Percentiles rank a stretch among this genome's conserved stretches.
Conservation (phyloP, 2,329 filamentous ascomycete genomes). For the Venturia oleaginea region DNA sequence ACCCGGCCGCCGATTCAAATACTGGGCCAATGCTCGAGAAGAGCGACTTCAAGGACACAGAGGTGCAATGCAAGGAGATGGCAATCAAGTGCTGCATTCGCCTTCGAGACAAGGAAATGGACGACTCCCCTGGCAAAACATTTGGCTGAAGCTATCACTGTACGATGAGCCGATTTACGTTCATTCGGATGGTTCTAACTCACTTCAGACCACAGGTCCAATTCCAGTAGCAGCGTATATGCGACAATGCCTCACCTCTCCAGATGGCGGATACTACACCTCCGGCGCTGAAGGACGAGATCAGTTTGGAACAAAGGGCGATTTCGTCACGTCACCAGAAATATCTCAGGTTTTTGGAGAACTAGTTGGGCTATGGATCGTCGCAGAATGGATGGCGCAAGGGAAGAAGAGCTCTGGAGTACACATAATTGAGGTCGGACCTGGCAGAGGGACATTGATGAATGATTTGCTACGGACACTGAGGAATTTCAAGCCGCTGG, state of each 20-base stretch:
- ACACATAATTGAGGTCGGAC: conserved; percentile 87
- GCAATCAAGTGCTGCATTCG: conserved; percentile 8
- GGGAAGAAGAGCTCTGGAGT: conserved; percentile 64
- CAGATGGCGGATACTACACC: conserved; percentile 85
- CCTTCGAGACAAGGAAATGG: conserved; percentile 54
- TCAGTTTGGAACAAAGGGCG: conserved; percentile 85
- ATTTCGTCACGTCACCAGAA: conserved; percentile 95
- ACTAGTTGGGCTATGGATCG: conserved; percentile 86
- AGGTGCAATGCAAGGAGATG: background rate
- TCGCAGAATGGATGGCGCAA: conserved; percentile 94
- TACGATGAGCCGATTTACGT: conserved; percentile 32
- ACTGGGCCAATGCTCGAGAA: background rate
- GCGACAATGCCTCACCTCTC: conserved; percentile 94
- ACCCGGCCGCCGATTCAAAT: background rate
- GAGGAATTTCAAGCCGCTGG: conserved; percentile 69
- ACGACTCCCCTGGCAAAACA: conserved; percentile 87
- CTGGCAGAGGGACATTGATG: conserved; percentile 92
- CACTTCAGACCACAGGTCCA: conserved; percentile 70
- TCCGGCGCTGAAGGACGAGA: conserved; percentile 60
- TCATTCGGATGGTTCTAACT: background rate
- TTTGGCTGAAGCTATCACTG: conserved; percentile 77
- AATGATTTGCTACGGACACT: conserved; percentile 91
- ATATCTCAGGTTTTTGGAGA: conserved; percentile 97
- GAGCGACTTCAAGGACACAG: background rate
- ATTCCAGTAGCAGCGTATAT: conserved; percentile 90